These are phyloP conservation scores for Pyricularia grisea DNA, from an alignment of 2,329 filamentous ascomycete genomes.

Conservation along the genomic window DNA sequence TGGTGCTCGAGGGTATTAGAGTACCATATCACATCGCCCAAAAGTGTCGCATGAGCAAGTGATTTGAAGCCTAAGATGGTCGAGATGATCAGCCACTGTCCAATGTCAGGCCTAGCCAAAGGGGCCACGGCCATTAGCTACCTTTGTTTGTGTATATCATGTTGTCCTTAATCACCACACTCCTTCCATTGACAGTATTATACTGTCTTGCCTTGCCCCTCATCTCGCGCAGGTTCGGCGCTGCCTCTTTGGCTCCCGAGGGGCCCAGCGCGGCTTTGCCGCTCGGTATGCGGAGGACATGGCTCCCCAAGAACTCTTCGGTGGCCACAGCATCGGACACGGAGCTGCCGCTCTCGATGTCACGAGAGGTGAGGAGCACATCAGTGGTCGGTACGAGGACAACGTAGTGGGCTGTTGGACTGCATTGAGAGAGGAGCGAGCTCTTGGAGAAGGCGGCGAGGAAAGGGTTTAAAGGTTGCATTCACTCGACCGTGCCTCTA, in stretches of 20 bases:
- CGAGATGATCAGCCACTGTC: not conserved
- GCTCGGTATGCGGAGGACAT: slow-evolving; percentile 77
- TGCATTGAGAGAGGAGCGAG: slow-evolving; percentile 83
- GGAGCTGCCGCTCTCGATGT: slow-evolving; percentile 70
- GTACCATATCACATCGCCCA: slow-evolving; percentile 80
- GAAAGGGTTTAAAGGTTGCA: slow-evolving; percentile 99
- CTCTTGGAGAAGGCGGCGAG: slow-evolving; percentile 98
- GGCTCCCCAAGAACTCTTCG: slow-evolving; percentile 93
- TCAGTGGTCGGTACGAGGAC: slow-evolving; percentile 91
- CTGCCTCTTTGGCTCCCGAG: slow-evolving; percentile 44
- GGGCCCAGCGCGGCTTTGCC: slow-evolving; percentile 30
- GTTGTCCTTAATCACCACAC: slow-evolving; percentile 87
- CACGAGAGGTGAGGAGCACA: slow-evolving; percentile 77
- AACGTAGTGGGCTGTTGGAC: slow-evolving; percentile 83
- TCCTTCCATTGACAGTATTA: slow-evolving; percentile 84
- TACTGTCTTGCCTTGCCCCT: slow-evolving; percentile 92
- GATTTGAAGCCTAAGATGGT: slow-evolving; percentile 70
- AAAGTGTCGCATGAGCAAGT: slow-evolving; percentile 77
- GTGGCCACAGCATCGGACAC: slow-evolving; percentile 76
- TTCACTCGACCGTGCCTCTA: slow-evolving; percentile 35
- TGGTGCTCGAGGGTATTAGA: slow-evolving; percentile 80
- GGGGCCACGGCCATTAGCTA: slow-evolving; percentile 23
- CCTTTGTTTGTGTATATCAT: slow-evolving; percentile 96
- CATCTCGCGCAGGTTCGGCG: slow-evolving; percentile 67
- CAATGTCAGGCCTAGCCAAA: not conserved